phyloP scores from a whole-genome alignment of 1,284 basidiomycete genomes.

The Agroathelia rolfsii region DNA sequence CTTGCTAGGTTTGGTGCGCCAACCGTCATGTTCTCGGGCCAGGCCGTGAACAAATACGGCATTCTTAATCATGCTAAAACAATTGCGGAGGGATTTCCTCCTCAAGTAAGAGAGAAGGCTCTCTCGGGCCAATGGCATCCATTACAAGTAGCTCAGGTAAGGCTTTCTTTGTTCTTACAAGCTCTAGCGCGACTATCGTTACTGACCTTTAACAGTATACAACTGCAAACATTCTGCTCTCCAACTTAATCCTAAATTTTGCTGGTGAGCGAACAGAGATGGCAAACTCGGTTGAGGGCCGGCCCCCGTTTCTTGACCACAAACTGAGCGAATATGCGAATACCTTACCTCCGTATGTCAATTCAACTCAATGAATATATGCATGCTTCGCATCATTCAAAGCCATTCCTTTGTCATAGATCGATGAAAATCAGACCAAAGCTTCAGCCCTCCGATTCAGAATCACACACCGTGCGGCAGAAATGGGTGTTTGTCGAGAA shows the following conservation, averaged over 20 bases:
- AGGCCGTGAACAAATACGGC: conserved; percentile 5
- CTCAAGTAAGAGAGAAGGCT: conserved; percentile 8
- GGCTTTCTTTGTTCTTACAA: too few species aligned
- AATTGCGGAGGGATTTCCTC: conserved; percentile 9
- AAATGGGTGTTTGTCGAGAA: conserved; percentile 14
- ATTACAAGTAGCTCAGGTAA: conserved; percentile 8
- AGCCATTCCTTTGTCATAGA: conserved; percentile 1
- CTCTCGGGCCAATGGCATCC: conserved; percentile 9
- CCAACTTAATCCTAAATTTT: conserved; percentile 11
- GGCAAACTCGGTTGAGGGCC: conserved; percentile 13
- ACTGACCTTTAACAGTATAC: conserved; percentile 8
- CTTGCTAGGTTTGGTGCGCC: conserved; percentile 3
- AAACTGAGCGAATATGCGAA: conserved; percentile 14
- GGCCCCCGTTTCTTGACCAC: conserved; percentile 14
- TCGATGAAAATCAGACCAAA: conserved; percentile 11
- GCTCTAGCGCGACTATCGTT: conserved; percentile 1
- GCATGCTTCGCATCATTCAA: not conserved
- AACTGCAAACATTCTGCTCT: conserved; percentile 9
- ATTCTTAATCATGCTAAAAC: conserved; percentile 6
- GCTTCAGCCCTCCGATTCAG: too few species aligned
- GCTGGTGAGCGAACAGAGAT: conserved; percentile 13
- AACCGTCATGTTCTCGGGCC: conserved; percentile 2
- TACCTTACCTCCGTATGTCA: conserved; percentile 11
- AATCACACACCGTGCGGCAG: not conserved
- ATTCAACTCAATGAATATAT: not conserved